Base-by-base conservation (phyloP, 2,329 filamentous ascomycete species). In the Tolypocladium ovalisporum region DNA sequence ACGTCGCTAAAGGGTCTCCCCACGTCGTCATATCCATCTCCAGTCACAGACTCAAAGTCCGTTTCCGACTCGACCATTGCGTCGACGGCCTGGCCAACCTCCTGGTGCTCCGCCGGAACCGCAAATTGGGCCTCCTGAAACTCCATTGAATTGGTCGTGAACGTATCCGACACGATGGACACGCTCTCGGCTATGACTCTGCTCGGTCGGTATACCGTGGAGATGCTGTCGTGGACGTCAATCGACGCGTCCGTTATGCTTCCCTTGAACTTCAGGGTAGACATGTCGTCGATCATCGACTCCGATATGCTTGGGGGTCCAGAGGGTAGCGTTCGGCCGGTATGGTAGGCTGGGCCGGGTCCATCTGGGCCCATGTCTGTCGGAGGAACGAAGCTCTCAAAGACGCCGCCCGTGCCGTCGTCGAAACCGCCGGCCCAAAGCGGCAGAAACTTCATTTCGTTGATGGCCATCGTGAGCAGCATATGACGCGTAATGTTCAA, bases 391-490 rank as follows among this genome's bases (percentile, higher is more conserved):
- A 62, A 60, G 0, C 67, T 58, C 60, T 77, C 73, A 56, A 77
- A 79, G 1, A 81, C 77, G 7, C 76, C 77, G 27, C 79, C 77
- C 5, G 76, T 79, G 19, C 75, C 75, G 60, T 82, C 79, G 58
- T 82, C 73, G 49, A 72, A 67, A 1, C 74, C 85, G 4, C 80
- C 84, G 0, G 83, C 84, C 84, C 84, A 88, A 4, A 87, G 71
- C 0, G 86, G 85, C 3, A 88, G 73, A 61, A 78, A 88, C 57
- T 80, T 80, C 61, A 81, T 77, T 69, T 89, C 85, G 2, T 79
- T 71, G 4, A 81, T 75, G 0, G 71, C 70, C 1, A 88, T 73
- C 6, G 74, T 76, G 0, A 85, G 73, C 0, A 86, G 67, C 29
- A 81, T 61, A 61, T 81, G 76, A 3, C 70, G 68, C 1, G 73